Evolutionary conservation across 306 rosid genomes (phyloP), one percentile per base, ranked within the genome.

Genomic region (Malus fusca): DNA sequence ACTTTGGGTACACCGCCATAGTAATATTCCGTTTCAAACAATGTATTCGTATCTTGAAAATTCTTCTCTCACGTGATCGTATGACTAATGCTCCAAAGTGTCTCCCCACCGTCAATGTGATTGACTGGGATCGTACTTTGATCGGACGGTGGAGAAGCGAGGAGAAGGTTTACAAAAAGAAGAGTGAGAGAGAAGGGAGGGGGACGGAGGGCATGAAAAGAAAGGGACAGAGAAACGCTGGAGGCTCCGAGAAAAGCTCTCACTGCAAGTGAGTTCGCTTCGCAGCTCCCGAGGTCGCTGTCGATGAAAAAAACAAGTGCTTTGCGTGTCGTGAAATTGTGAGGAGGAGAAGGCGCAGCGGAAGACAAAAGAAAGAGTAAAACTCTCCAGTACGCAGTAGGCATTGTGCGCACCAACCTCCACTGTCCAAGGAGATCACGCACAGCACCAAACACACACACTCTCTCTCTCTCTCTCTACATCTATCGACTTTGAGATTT

Each of bases 191-290:
- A 21, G 51, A 56, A 37, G 62, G 19, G 25, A 58, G 51, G 30
- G 8, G 25, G 22, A 37, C 0, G 23, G 22, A 55, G 66, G 59
- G 55, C 56, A 44, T 61, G 58, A 74, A 31, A 25, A 2, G 67
- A 44, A 19, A 66, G 83, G 31, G 69, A 80, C 82, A 78, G 30
- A 26, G 82, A 70, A 33, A 67, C 71, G 81, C 46, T 73, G 87
- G 84, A 81, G 73, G 74, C 85, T 85, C 86, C 87, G 83, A 83
- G 78, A 84, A 88, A 82, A 86, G 84, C 89, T 86, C 87, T 78
- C 82, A 8, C 19, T 8, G 76, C 84, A 83, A 88, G 85, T 83
- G 90, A 84, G 72, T 87, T 79, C 11, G 68, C 48, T 81, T 66
- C 40, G 68, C 74, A 72, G 75, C 55, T 85, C 86, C 86, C 90